Base-by-base conservation (phyloP, 78 protist genomes). In the Dictyostelium firmibasis region DNA sequence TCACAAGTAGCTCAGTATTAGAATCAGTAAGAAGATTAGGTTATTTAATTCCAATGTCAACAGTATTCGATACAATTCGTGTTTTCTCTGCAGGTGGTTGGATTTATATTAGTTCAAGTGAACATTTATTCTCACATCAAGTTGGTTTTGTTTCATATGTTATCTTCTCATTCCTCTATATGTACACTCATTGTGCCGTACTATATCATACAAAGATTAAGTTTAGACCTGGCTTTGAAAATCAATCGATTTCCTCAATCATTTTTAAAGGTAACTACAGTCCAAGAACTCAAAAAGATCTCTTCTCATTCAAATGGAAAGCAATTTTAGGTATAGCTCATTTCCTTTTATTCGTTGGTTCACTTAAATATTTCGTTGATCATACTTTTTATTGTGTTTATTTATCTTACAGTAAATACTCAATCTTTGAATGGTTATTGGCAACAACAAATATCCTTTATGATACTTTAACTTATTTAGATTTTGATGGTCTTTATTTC, bases 51-150 rank as follows among this genome's bases (percentile, higher is more conserved):
- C 93, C 93, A 20, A 41, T 64, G 14, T 77, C 86, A 4, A 88
- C 93, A 5, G 25, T 88, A 0, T 79, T 88, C 62, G 93, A 88
- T 33, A 81, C 86, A 3, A n/a, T 88, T 35, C 77, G 93, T 44
- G 93, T 88, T 7, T 88, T 88, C 27, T 60, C 93, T 3, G 93
- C 93, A 1, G 93, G 93, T 69, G 93, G 69, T 60, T 88, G 93
- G 93, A 88, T 88, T 60, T 88, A 88, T 27, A 60, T 88, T 44
- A 64, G 81, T 8, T 74, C 84, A 20, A 33, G 67, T n/a, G 93
- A 88, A 67, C 76, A 47, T 11, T 44, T 88, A 41, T 88, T 88
- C 35, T 31, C 76, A 3, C 93, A 88, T 79, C 93, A 88, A 57
- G 35, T 77, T 47, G 93, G 93, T 27, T 88, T 88, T 53, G 86